Base-by-base conservation (phyloP, 768 basidiomycete species). In the Kockovaella imperatae region DNA sequence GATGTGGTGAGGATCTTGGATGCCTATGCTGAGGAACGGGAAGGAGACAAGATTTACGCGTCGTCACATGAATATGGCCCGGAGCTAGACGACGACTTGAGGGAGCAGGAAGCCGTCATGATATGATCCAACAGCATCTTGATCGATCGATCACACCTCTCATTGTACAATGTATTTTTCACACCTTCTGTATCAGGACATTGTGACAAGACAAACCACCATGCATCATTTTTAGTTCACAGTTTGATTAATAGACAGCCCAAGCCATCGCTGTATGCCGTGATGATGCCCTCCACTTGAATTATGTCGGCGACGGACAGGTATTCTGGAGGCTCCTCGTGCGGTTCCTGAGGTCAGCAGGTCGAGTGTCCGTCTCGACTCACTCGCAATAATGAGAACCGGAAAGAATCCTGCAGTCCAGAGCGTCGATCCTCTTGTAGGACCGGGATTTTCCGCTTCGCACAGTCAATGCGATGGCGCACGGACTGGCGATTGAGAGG, bases 1-100 rank as follows among this genome's bases (percentile, higher is more conserved):
- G 80, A 84, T 53, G 75, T 89, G 44, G 86, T 89, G 20, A 71
- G 76, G 35, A 79, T 89, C 38, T 70, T 93, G 45, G 80, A 86
- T 58, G 76, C 76, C 38, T 85, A 82, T 68, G 81, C 77, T 54
- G 77, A 81, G 8, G 86, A 87, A 68, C 36, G 64, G 32, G 56
- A 60, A 45, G 60, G 53, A 14, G 54, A 29, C 31, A 23, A 21
- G 31, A 32, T n/a, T 10, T 32, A 32, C 10, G 31, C 10, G 31
- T 32, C n/a, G n/a, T n/a, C 10, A 32, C n/a, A 10, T 10, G n/a
- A n/a, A 32, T 32, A 32, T 32, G 10, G 10, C n/a, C 10, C 10
- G 31, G 31, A 10, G 10, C 10, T 10, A 10, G 10, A 32, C 31
- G 31, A 32, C 31, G 31, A 32, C 31, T 10, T 10, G n/a, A 32